Evolutionary conservation across 805 yeast genomes (phyloP).

Genomic region (Candida peoriensis): DNA sequence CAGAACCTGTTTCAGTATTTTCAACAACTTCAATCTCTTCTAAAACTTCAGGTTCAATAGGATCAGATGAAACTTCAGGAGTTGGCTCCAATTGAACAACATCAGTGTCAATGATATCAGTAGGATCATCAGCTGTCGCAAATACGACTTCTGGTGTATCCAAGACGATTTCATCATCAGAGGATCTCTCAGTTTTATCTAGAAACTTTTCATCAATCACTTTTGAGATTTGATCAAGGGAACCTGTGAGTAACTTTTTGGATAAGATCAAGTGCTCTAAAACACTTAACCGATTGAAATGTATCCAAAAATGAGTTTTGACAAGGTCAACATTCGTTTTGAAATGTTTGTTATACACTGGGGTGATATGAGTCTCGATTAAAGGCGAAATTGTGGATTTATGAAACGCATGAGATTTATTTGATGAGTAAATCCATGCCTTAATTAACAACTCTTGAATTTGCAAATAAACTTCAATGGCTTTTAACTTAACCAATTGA

Average conservation of each 20-base stretch:
- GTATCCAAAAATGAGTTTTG: conserved; percentile 5
- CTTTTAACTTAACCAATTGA: too few species aligned
- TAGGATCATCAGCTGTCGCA: conserved; percentile 3
- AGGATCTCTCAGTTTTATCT: conserved; percentile 1
- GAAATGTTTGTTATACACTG: conserved; percentile 7
- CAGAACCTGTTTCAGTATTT: not conserved
- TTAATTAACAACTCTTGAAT: too few species aligned
- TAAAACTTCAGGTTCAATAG: conserved; percentile 1
- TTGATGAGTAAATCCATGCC: too few species aligned
- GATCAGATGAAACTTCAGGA: not conserved
- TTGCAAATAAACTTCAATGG: too few species aligned
- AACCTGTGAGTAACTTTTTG: conserved; percentile 9
- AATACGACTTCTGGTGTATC: too few species aligned
- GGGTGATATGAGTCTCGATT: conserved; percentile 1
- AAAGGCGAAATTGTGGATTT: conserved; percentile 1
- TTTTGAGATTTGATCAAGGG: conserved; percentile 14
- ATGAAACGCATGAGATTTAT: not conserved
- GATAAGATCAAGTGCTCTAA: conserved; percentile 16
- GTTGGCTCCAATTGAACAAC: not conserved
- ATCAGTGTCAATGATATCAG: conserved; percentile 2
- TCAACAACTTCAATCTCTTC: conserved; percentile 7
- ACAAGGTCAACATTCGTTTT: conserved; percentile 3
- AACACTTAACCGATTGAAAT: conserved; percentile 15
- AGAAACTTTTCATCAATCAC: not conserved
- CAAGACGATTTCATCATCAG: not conserved